Percentiles rank a stretch among this genome's conserved stretches.
Conservation (phyloP, 352 stramenopile species). For the Phytophthora fragariae region DNA sequence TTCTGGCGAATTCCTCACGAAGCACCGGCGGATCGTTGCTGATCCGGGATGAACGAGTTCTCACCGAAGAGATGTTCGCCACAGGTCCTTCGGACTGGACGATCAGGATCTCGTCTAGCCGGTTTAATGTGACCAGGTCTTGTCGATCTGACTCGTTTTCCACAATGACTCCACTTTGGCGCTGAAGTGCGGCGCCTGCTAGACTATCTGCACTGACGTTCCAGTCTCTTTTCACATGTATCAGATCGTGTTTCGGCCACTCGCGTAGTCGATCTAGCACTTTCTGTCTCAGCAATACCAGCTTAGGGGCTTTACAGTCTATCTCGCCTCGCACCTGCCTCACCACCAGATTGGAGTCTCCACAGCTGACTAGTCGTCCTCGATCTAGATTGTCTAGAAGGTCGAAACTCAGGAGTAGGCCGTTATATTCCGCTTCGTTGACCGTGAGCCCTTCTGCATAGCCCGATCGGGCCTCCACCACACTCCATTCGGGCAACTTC, state of each 20-base stretch:
- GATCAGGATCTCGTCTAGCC: no score
- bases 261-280: neutral
- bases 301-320: slow-evolving; percentile 10
- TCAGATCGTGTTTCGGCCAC: neutral
- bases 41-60: no score
- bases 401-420: neutral
- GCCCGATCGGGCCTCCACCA: neutral
- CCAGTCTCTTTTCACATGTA: no score
- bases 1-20: no score
- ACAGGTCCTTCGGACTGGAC: no score
- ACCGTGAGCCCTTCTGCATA: neutral
- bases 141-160: no score
- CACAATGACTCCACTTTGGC: no score
- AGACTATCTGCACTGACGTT: no score
- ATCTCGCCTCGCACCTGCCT: slow-evolving; percentile 13
- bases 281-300: slow-evolving; percentile 2
- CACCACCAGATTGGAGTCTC: slow-evolving; percentile 9
- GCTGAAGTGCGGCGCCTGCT: no score
- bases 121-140: no score
- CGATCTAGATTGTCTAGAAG: neutral
- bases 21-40: no score
- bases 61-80: no score
- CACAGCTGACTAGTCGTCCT: neutral
- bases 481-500: neutral
- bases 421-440: slow-evolving; percentile 9